Conservation (phyloP, 805 yeast genomes). For the Saccharomyces eubayanus region DNA sequence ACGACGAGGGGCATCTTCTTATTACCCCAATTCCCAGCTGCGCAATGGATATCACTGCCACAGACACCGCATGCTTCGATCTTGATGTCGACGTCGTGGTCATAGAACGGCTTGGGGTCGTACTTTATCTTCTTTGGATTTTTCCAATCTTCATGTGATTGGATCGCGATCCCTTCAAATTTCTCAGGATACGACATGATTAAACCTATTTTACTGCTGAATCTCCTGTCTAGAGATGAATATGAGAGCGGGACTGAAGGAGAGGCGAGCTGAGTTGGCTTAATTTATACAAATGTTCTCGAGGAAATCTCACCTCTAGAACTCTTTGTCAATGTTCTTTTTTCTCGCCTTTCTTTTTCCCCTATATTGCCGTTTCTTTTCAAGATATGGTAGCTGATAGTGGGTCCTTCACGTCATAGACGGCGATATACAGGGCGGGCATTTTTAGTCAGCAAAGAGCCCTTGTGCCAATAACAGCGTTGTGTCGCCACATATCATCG, state of each 20-base stretch:
- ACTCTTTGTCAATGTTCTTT: not conserved
- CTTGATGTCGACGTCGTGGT: constrained; percentile 46
- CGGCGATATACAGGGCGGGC: not conserved
- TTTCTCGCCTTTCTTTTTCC: not conserved
- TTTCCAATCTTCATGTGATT: constrained; percentile 44
- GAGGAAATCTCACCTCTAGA: not conserved
- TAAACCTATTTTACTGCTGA: not conserved
- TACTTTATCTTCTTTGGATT: constrained; percentile 44
- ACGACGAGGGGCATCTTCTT: constrained; percentile 36
- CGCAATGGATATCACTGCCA: constrained; percentile 43
- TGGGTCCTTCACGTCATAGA: not conserved
- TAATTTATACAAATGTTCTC: not conserved
- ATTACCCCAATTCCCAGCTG: constrained; percentile 20
- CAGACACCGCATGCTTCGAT: constrained; percentile 59
- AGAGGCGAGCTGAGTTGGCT: not conserved
- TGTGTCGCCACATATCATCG: not conserved
- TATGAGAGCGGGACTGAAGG: not conserved
- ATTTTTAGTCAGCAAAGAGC: not conserved
- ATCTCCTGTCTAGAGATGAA: not conserved
- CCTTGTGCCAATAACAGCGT: not conserved
- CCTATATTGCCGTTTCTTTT: not conserved
- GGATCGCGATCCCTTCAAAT: constrained; percentile 54
- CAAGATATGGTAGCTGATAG: not conserved
- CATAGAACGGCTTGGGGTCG: constrained; percentile 40
- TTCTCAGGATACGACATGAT: constrained; percentile 29